Evolutionary conservation across 31 red algal genomes (phyloP), one percentile per base, ranked within the genome.

Genomic region (Asparagopsis taxiformis): DNA sequence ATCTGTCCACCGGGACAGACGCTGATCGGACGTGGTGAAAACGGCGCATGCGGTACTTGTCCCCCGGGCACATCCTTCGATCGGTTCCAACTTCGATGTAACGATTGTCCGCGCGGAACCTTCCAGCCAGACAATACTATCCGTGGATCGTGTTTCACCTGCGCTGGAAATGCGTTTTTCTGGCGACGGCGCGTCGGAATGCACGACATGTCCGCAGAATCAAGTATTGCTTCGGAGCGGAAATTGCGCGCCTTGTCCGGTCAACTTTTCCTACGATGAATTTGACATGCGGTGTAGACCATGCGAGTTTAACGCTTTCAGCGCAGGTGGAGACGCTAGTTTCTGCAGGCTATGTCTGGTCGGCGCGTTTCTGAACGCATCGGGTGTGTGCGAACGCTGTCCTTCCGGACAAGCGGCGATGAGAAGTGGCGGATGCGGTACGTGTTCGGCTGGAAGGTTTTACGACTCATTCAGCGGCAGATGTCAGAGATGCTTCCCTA

Each of bases 141-240:
- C 28, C 32, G 49, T 24, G 37, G 1, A 2, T 55, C 67, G 7
- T 70, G 67, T 20, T 55, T 55, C 17, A 32, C 67, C 1, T 70
- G 67, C 15, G 67, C 67, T 15, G 67, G 67, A 16, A 50, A 70
- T 49, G 54, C 46, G 5, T 70, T 55, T 23, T n/a, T 70, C 67
- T 4, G 49, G 51, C 43, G 2, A 2, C 2, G 67, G 67, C 0
- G 67, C 67, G 35, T 53, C 50, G 24, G 50, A 70, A 36, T 70
- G 67, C 17, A 70, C 52, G 8, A 32, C 26, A 10, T 70, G 67
- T 50, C 48, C 48, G n/a, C 20, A 2, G 2, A 8, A 70, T 36
- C 36, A 43, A 20, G 67, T 31, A 11, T 37, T 70, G 43, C 30
- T 70, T 41, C 51, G 52, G 30, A 32, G 54, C 29, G 67, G 67